Evolutionary conservation across 768 basidiomycete genomes (phyloP), one percentile per base, ranked within the genome.

Genomic region (Erythrobasidium yunnanense): DNA sequence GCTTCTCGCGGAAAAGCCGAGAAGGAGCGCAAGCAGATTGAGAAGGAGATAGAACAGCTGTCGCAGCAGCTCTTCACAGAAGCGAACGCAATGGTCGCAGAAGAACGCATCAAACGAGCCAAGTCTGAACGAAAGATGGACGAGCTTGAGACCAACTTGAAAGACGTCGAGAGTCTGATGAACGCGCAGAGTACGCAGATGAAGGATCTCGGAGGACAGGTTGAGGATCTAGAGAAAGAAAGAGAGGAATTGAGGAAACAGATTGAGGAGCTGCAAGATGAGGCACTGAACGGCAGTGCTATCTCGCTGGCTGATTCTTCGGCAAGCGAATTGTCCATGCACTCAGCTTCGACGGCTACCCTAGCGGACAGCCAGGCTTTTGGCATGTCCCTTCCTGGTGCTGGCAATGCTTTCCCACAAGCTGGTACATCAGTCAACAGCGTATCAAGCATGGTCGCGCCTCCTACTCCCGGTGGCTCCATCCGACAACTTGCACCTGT

Each of bases 1-100:
- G 85, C 88, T 1, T 83, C 86, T 70, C 82, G 93, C 15, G 91
- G 90, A 13, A 85, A 89, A 75, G 92, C 92, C 0, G 83, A 79
- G 54, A 90, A 89, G 3, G 72, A 73, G 58, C 82, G 85, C 33
- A 78, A 75, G 0, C 84, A 83, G 69, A 93, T 99, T 55, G 93
- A 99, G 79, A 84, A 86, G 77, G 93, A 99, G 68, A 79, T 99
- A 55, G 91, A 95, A 74, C 89, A 93, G 75, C 84, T 99, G 68
- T 90, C 90, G 68, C 90, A 90, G 17, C 82, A 79, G 52, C 79
- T 99, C 18, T 99, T 99, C 73, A 82, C 83, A 55, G 87, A 95
- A 77, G 93, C 93, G 4, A 97, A 99, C 75, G 85, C 82, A 4
- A 99, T 99, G 95, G 93, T 97, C n/a, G 90, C 88, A 0, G 87